Percentiles rank a stretch among this genome's conserved stretches.
Conservation (phyloP, 2,329 filamentous ascomycete species). For the Hypocreales sp. region DNA sequence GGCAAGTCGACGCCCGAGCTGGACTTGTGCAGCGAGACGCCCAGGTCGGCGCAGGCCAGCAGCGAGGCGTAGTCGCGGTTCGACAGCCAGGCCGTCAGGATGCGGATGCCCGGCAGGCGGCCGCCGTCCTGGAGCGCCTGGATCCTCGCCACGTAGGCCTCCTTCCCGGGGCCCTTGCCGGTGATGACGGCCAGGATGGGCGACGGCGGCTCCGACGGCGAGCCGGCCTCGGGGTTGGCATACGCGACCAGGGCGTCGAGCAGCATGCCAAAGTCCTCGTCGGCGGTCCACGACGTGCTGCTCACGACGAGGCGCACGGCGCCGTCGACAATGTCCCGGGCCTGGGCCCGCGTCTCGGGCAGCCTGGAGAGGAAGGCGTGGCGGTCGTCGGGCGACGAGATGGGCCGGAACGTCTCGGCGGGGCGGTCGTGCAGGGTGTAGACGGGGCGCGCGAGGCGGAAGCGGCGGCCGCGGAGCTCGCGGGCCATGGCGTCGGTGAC, state of each 20-base stretch:
- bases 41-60: constrained; percentile 73
- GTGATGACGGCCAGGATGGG: constrained; percentile 88
- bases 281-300: constrained; percentile 92
- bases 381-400: constrained; percentile 30
- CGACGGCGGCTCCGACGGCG: constrained; percentile 25
- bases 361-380: constrained; percentile 47
- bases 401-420: constrained; percentile 64
- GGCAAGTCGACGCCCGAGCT: constrained; percentile 90
- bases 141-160: constrained; percentile 56
- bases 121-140: constrained; percentile 40
- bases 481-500: constrained; percentile 81
- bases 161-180: constrained; percentile 77
- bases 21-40: constrained; percentile 82
- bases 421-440: constrained; percentile 76
- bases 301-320: constrained; percentile 62
- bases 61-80: constrained; percentile 73
- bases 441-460: constrained; percentile 48
- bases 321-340: constrained; percentile 40
- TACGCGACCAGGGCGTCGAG: constrained; percentile 71
- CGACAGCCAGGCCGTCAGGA: constrained; percentile 74
- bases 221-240: constrained; percentile 29
- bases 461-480: constrained; percentile 48
- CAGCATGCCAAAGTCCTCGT: constrained; percentile 85
- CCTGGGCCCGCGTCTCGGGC: constrained; percentile 45
- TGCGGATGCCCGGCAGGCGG: constrained; percentile 52